Conservation (phyloP, 2,329 filamentous ascomycete genomes). For the Aspergillus texensis region DNA sequence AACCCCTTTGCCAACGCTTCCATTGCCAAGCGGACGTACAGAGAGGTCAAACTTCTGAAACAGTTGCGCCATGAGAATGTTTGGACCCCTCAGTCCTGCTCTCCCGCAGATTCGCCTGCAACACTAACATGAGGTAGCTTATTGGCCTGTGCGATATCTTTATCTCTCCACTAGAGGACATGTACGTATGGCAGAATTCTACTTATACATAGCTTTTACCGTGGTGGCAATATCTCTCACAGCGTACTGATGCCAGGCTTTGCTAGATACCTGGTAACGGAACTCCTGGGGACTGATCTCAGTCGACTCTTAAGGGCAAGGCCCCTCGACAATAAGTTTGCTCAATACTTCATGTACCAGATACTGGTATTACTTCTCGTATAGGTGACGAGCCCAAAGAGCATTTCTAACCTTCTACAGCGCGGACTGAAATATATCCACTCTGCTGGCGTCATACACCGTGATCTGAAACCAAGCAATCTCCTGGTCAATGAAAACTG, state of each 20-base stretch:
- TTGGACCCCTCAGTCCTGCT: conserved; percentile 20
- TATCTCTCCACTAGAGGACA: conserved; percentile 97
- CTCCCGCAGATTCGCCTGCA: neutral
- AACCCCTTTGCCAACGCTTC: conserved; percentile 99
- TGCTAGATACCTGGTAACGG: conserved; percentile 90
- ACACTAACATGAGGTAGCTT: conserved; percentile 58
- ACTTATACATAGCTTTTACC: conserved; percentile 31
- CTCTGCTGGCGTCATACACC: conserved; percentile 95
- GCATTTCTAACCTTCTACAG: conserved; percentile 49
- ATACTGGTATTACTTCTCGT: conserved; percentile 69
- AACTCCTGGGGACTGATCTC: conserved; percentile 92
- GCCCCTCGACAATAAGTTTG: conserved; percentile 97
- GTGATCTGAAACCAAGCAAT: conserved; percentile 97
- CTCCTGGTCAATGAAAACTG: conserved; percentile 99
- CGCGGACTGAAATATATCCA: conserved; percentile 98
- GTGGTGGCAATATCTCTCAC: neutral
- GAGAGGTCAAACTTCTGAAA: conserved; percentile 95
- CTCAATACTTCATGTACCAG: conserved; percentile 99
- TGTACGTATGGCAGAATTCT: conserved; percentile 58
- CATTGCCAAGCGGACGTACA: conserved; percentile 93
- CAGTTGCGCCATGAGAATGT: conserved; percentile 97
- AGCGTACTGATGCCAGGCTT: conserved; percentile 12
- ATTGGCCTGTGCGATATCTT: conserved; percentile 99
- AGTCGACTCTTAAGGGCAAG: conserved; percentile 91
- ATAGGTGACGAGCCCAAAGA: conserved; percentile 13